A percentile compares a stretch with the other conserved stretches of the same genome.
Evolutionary conservation across 176 grass and related monocot species (phyloP).

Genomic region (Juncus effusus): DNA sequence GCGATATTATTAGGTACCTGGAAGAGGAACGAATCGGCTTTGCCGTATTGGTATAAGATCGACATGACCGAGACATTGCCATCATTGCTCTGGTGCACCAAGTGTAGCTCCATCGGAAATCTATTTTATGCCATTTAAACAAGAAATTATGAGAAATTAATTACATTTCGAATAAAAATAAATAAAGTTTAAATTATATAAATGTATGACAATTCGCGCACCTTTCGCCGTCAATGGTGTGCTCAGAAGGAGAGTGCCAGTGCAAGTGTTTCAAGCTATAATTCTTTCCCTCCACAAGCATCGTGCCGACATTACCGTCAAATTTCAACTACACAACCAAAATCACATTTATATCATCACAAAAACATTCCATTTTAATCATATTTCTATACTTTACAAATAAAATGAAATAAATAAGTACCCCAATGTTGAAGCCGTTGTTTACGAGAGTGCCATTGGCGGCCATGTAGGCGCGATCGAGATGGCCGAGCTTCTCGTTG

Average conservation of each 20-base stretch:
- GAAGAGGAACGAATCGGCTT: slow-evolving; percentile 49
- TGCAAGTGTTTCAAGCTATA: slow-evolving; percentile 38
- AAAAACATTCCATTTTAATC: background rate
- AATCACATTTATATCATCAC: slow-evolving; percentile 4
- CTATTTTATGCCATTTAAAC: slow-evolving; percentile 10
- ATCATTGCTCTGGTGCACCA: slow-evolving; percentile 45
- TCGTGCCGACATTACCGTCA: slow-evolving; percentile 19
- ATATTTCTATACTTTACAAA: background rate
- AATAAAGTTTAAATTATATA: slow-evolving; percentile 6
- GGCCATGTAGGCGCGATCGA: slow-evolving; percentile 37
- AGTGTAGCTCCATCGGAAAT: slow-evolving; percentile 56
- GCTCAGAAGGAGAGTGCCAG: slow-evolving; percentile 81
- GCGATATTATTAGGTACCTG: slow-evolving; percentile 38
- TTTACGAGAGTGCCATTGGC: slow-evolving; percentile 40
- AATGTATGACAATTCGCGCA: background rate
- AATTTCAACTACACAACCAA: slow-evolving; percentile 44
- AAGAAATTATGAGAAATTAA: slow-evolving; percentile 2
- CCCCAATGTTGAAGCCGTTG: slow-evolving; percentile 47
- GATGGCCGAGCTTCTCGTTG: slow-evolving; percentile 13
- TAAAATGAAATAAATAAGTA: background rate
- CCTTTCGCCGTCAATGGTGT: slow-evolving; percentile 66
- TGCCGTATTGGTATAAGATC: slow-evolving; percentile 51
- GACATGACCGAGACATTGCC: slow-evolving; percentile 31
- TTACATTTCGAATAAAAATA: background rate
- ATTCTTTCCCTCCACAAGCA: slow-evolving; percentile 34